Conservation (phyloP, 176 grass and related monocot genomes). For the Triticum timopheevii region DNA sequence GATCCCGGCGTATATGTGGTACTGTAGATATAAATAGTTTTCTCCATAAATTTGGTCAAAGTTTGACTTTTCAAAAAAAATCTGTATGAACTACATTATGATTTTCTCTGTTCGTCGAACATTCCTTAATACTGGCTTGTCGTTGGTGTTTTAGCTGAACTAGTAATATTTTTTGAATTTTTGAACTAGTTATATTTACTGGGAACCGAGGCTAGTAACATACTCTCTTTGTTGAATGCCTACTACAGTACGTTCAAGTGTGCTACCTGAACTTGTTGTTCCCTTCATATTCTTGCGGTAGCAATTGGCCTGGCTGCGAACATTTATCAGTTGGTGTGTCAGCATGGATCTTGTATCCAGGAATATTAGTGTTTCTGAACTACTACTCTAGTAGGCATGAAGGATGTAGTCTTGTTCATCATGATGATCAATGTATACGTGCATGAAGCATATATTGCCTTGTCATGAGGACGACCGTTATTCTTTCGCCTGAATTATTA, state of each 20-base stretch:
- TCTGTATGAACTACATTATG: neutral
- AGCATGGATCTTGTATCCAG: neutral
- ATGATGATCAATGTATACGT: neutral
- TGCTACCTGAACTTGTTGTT: neutral
- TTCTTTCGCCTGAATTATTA: neutral
- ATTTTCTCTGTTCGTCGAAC: neutral
- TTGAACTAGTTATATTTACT: neutral
- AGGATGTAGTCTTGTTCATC: neutral
- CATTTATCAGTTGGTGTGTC: neutral
- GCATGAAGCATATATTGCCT: neutral
- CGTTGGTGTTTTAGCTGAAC: neutral
- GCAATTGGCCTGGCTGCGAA: neutral
- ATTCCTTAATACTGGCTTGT: neutral
- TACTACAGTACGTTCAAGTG: neutral
- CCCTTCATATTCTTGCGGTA: neutral
- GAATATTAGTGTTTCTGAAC: neutral
- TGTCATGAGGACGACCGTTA: neutral
- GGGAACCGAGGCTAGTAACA: neutral
- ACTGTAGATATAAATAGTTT: too few relatives aligned
- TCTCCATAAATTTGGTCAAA: too few relatives aligned
- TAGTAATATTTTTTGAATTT: neutral
- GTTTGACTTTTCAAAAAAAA: neutral
- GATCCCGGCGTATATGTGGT: neutral
- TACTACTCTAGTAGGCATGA: neutral
- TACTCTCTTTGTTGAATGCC: neutral